phyloP scores from a whole-genome alignment of 345 rosid species.

The Eucalyptus urophylla region DNA sequence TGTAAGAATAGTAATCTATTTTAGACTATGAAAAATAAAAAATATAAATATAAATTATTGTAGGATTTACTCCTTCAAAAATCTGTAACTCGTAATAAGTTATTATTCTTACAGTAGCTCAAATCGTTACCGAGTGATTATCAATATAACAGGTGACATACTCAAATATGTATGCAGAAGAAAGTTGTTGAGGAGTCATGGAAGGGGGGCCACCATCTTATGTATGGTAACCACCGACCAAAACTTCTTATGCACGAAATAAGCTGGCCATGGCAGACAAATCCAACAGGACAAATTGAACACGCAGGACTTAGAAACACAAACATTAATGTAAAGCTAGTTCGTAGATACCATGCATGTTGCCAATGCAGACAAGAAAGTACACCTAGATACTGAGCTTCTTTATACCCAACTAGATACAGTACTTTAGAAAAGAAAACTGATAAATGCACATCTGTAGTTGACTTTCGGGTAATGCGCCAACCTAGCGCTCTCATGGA shows the following conservation, averaged over 20 bases:
- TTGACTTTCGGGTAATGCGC: neutral
- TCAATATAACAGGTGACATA: neutral
- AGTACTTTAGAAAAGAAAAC: neutral
- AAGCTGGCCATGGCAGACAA: neutral
- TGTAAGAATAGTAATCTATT: too few relatives aligned
- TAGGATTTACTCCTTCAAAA: fast-evolving
- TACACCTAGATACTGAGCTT: neutral
- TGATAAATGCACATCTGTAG: neutral
- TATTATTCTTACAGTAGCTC: too few relatives aligned
- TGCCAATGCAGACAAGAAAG: neutral
- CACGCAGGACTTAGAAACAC: neutral
- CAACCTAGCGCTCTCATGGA: neutral
- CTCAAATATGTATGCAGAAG: neutral
- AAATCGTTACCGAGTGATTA: fast-evolving
- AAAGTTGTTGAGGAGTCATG: neutral
- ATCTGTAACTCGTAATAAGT: fast-evolving
- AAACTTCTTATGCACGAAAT: neutral
- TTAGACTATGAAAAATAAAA: too few relatives aligned
- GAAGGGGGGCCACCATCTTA: neutral
- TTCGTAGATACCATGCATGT: neutral
- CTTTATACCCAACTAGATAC: neutral
- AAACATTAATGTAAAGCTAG: neutral
- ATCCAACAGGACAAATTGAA: neutral
- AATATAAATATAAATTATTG: too few relatives aligned
- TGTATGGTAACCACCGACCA: neutral